Evolutionary conservation across 306 rosid species (phyloP), one percentile per base, ranked within the genome.

Genomic region (Cicer chorassanicum): DNA sequence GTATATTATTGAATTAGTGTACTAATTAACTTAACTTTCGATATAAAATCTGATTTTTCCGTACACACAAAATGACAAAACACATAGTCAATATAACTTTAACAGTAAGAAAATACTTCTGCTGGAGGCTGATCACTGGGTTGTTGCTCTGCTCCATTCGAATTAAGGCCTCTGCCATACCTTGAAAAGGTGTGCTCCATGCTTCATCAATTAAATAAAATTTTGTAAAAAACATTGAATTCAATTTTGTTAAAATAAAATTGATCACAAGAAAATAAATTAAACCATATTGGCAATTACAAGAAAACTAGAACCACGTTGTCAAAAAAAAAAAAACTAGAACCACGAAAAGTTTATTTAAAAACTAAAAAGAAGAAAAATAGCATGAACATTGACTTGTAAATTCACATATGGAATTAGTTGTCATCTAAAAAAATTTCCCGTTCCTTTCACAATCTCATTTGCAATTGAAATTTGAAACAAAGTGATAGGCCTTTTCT

Each of bases 181-280:
- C 89, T 88, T 67, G 86, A 65, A 56, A 91, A 81, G 9, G 80
- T 86, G 4, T 86, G 91, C 41, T 86, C 87, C 95, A 89, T 87
- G 88, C 97, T 89, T 76, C 81, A 81, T 70, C 12, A 48, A 83
- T 69, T 56, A 78, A 82, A 40, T 13, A 40, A 46, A 10, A 60
- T 29, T 56, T 63, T 15, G 21, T 15, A 54, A 54, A 8, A 7
- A 0, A 3, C 34, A 29, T 4, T 29, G 34, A 80, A 44, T 24
- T 24, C 2, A 1, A 21, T 21, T 21, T 21, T 21, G 2, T 1
- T 21, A 21, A 21, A 21, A 1, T 15, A 40, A 39, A 11, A 53
- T 19, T 80, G 46, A 53, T 67, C 39, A 41, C 65, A 80, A 77
- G 13, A 48, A 70, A 73, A 43, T 5, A 66, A 54, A 51, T 21